phyloP scores from a whole-genome alignment of 1,139 yeast genomes.

The Blastobotrys capitulatus region DNA sequence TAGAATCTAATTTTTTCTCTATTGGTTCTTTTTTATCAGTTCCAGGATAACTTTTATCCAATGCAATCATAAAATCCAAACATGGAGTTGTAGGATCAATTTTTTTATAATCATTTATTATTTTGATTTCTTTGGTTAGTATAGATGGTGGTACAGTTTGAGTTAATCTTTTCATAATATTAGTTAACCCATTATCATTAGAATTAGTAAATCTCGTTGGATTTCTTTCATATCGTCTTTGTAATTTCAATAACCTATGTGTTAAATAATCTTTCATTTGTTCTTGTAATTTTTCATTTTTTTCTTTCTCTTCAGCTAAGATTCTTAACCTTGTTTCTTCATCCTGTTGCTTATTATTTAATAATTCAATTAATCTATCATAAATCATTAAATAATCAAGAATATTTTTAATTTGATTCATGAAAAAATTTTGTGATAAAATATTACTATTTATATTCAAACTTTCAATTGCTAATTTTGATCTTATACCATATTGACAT shows the following conservation, averaged over 20 bases:
- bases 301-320: not conserved
- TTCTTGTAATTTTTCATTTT: not conserved
- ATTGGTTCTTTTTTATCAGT: slow-evolving; percentile 1
- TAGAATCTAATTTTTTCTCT: slow-evolving; percentile 1
- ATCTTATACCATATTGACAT: not conserved
- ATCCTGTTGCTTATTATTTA: not conserved
- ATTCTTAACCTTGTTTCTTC: not conserved
- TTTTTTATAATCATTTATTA: too few relatives aligned
- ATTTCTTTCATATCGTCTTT: not conserved
- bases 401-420: not conserved
- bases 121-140: not conserved
- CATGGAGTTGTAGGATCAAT: not conserved
- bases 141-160: not conserved
- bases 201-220: not conserved
- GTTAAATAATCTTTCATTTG: not conserved
- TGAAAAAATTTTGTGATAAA: not conserved
- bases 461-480: not conserved
- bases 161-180: not conserved
- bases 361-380: not conserved
- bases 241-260: not conserved
- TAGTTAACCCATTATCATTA: not conserved
- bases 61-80: slow-evolving; percentile 7
- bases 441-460: too few relatives aligned
- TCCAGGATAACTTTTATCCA: slow-evolving; percentile 6
- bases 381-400: not conserved